Conservation (phyloP, 805 yeast genomes). For the Naumovozyma baii region DNA sequence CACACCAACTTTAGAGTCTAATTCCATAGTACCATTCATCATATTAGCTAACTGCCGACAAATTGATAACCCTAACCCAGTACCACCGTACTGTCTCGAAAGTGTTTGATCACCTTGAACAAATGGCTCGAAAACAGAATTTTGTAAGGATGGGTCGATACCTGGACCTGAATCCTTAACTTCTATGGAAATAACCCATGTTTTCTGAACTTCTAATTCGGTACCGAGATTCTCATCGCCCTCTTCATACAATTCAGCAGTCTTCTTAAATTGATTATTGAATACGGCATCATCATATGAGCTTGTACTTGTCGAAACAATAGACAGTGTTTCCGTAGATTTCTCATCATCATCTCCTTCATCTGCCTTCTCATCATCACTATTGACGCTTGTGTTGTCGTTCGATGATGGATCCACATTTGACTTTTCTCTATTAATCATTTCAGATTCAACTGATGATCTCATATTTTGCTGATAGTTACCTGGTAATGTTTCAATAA, state of each 20-base stretch:
- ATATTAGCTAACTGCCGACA: slow-evolving; percentile 83
- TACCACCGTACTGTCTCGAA: slow-evolving; percentile 88
- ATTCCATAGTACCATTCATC: slow-evolving; percentile 79
- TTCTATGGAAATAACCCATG: slow-evolving; percentile 41
- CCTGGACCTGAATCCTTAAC: slow-evolving; percentile 94
- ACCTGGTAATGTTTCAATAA: slow-evolving; percentile 3
- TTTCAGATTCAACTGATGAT: no score
- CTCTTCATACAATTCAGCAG: slow-evolving; percentile 16
- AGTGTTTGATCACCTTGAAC: slow-evolving; percentile 94
- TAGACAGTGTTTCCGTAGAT: slow-evolving; percentile 6
- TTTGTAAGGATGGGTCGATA: slow-evolving; percentile 71
- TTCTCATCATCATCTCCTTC: not conserved
- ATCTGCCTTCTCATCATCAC: not conserved
- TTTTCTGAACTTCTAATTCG: slow-evolving; percentile 21
- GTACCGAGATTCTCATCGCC: slow-evolving; percentile 16
- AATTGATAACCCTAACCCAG: slow-evolving; percentile 84
- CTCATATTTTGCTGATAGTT: no score
- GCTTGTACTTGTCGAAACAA: slow-evolving; percentile 22
- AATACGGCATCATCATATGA: slow-evolving; percentile 38
- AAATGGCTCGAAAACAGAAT: slow-evolving; percentile 87
- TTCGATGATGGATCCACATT: no score
- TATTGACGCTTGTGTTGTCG: not conserved
- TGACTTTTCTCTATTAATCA: no score
- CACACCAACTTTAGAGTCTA: slow-evolving; percentile 64
- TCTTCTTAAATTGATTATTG: slow-evolving; percentile 34